Evolutionary conservation across 768 basidiomycete species (phyloP), one percentile per base, ranked within the genome.

Genomic region (Amanita rimosa): DNA sequence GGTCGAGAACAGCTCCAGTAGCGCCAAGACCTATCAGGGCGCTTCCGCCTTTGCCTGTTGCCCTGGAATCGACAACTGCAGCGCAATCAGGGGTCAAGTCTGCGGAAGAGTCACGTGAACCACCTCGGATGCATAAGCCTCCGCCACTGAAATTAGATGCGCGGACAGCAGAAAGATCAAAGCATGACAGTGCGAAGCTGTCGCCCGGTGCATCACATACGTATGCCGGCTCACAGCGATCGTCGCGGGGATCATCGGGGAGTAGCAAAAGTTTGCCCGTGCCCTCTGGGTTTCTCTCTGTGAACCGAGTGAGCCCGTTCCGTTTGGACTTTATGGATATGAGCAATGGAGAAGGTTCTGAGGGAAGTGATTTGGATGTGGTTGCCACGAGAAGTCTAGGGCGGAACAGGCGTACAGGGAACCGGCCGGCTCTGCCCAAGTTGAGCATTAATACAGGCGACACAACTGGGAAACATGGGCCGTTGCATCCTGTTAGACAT

Each of bases 291-390:
- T 61, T 66, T 41, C 63, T 73, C 35, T 58, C 57, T 46, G 64
- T 73, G 31, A 65, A 66, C 19, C 56, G 61, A 44, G 63, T 64
- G n/a, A 75, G 72, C 58, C 74, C 76, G 3, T 76, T 76, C 57
- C 62, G 59, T 31, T 59, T 76, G 34, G 70, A 74, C 26, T 67
- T 75, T 40, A 29, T 36, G 11, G 35, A 40, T 13, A 54, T 58
- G 27, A 49, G 59, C n/a, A 33, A 24, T 22, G 48, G 52, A 56
- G 56, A 38, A 9, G 50, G 24, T 48, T 51, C 50, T 56, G 43
- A 51, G 48, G 49, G 16, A 45, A 52, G 43, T 55, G 59, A 40
- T 59, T 59, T 13, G 11, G 29, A 29, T 47, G 16, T 17, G 0
- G 11, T n/a, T n/a, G n/a, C 35, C 13, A 1, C 5, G n/a, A 21